A percentile compares a stretch with the other conserved stretches of the same genome.
phyloP scores from a whole-genome alignment of 1,284 basidiomycete genomes.

The Cryptococcus wingfieldii region DNA sequence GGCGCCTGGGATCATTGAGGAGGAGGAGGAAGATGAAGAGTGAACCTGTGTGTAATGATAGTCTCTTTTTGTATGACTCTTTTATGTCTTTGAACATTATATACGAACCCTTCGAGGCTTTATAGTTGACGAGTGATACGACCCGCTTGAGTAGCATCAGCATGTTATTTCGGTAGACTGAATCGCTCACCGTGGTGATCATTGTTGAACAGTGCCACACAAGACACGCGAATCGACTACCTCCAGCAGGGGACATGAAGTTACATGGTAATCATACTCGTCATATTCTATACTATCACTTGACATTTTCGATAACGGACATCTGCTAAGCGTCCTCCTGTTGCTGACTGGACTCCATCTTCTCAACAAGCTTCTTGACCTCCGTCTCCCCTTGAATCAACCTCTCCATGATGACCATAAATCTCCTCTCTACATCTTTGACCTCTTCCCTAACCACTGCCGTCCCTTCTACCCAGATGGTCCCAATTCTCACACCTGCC shows the following conservation, averaged over 20 bases:
- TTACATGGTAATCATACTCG: no score
- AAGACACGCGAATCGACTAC: no score
- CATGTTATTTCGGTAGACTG: no score
- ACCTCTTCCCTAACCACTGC: constrained; percentile 12
- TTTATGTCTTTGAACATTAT: not conserved
- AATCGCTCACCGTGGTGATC: no score
- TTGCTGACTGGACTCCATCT: no score
- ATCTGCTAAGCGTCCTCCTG: no score
- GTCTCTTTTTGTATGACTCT: no score
- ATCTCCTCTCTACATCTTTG: constrained; percentile 10
- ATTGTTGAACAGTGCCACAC: no score
- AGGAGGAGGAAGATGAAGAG: constrained; percentile 30
- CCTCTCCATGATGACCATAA: constrained; percentile 11
- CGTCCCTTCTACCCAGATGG: constrained; percentile 26
- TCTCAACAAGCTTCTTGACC: not conserved
- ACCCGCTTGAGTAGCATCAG: no score
- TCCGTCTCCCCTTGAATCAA: not conserved
- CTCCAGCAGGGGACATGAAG: no score
- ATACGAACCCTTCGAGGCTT: not conserved
- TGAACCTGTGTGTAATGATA: not conserved
- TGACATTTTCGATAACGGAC: no score
- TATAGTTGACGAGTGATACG: not conserved
- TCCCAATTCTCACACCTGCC: constrained; percentile 27
- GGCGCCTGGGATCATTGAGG: constrained; percentile 25
- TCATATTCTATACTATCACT: no score